These are phyloP conservation scores for Mycosphaerella arachidis DNA, from an alignment of 2,329 filamentous ascomycete species.

Conservation along the genomic window DNA sequence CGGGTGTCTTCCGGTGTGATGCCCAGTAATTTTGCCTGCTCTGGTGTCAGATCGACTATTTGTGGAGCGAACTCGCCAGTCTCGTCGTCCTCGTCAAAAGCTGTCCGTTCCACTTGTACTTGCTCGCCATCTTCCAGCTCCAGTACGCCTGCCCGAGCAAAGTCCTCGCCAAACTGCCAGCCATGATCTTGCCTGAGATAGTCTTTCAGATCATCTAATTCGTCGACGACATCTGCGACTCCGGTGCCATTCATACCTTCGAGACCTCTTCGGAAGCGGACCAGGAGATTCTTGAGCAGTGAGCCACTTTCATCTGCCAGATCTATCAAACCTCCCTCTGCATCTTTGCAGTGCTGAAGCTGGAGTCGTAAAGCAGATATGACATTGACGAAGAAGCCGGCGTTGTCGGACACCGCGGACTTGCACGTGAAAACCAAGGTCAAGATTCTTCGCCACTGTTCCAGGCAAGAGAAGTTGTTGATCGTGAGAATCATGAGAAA, in stretches of 20 bases:
- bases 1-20: slow-evolving; percentile 27
- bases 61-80: slow-evolving; percentile 61
- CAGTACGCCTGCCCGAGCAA: slow-evolving; percentile 54
- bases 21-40: slow-evolving; percentile 38
- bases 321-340: slow-evolving; percentile 59
- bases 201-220: slow-evolving; percentile 52
- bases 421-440: slow-evolving; percentile 54
- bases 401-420: slow-evolving; percentile 45
- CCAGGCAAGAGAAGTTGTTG: slow-evolving; percentile 62
- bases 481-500: slow-evolving; percentile 61
- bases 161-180: slow-evolving; percentile 54
- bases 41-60: slow-evolving; percentile 51
- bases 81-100: slow-evolving; percentile 57
- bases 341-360: slow-evolving; percentile 53
- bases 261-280: slow-evolving; percentile 49
- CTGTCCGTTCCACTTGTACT: slow-evolving; percentile 52
- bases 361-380: slow-evolving; percentile 50
- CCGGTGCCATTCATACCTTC: slow-evolving; percentile 41
- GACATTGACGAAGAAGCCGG: slow-evolving; percentile 50
- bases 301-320: slow-evolving; percentile 48
- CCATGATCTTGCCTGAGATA: slow-evolving; percentile 52
- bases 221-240: slow-evolving; percentile 46
- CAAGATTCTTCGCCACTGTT: slow-evolving; percentile 61
- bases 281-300: slow-evolving; percentile 51
- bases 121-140: slow-evolving; percentile 60